Base-by-base conservation (phyloP, 805 yeast genomes). In the Metschnikowia hibisci region DNA sequence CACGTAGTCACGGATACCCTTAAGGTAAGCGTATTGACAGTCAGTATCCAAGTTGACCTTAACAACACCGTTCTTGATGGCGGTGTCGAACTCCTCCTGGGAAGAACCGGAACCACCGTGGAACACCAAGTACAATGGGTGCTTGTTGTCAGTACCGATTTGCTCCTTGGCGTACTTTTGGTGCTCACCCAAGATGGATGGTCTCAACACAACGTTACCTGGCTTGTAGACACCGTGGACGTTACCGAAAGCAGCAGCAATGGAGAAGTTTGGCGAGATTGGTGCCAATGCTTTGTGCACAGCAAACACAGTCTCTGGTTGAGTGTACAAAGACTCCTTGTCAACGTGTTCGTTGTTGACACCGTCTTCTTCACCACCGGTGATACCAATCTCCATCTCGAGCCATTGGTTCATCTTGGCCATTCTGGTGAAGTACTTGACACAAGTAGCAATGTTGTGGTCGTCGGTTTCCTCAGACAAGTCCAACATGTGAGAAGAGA, bases 321-420 rank as follows among this genome's bases (percentile, higher is more conserved):
- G 81, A 59, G 99, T 93, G 86, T 91, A 93, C 62, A 93, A 77
- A 53, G 85, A 69, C 52, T 86, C 89, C 75, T 85, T 84, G 66
- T 81, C 80, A 56, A 87, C 96, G 69, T 81, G 78, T 74, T 91
- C 95, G 82, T 93, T 93, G 84, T 93, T 93, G 64, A 93, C 99
- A 83, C 99, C 99, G 68, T 93, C 99, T 77, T 93, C 99, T 80
- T 93, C 99, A 84, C 99, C 99, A 77, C 99, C 99, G 69, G 99
- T 93, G 82, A 93, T 93, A 82, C 99, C 99, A 68, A 93, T 93
- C 80, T 93, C 99, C 99, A 93, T 93, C 81, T 93, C 99, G 68
- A 93, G 82, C 93, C 93, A 93, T 78, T 91, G 98, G 76, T 81
- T 78, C 81, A 91, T 78, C 76, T 86, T 88, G 69, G 95, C 74